Percentiles rank a stretch among this genome's conserved stretches.
Conservation (phyloP, 106 monocot species). For the Chionographis japonica region DNA sequence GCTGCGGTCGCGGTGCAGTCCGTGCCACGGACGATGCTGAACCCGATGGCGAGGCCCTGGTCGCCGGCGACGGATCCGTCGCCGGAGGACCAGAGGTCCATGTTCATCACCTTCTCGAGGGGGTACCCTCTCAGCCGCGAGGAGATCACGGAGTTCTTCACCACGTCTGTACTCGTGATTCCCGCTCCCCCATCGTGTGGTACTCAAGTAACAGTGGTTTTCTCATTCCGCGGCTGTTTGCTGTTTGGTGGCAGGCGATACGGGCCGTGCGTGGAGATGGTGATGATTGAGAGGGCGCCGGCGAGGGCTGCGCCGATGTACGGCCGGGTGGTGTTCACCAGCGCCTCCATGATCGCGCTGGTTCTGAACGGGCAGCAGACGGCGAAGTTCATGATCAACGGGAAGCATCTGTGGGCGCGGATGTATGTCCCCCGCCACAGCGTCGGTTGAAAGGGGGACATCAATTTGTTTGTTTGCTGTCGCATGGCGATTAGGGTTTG, state of each 20-base stretch:
- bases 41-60: constrained; percentile 43
- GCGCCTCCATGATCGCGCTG: constrained; percentile 19
- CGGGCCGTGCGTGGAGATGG: constrained; percentile 34
- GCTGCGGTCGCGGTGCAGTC: too few relatives aligned
- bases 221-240: too few relatives aligned
- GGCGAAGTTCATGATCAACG: constrained; percentile 51
- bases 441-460: not conserved
- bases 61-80: constrained; percentile 10
- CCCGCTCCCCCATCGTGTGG: not conserved
- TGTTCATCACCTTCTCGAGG: constrained; percentile 58
- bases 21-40: not conserved
- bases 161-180: constrained; percentile 8
- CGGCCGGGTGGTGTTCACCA: constrained; percentile 34
- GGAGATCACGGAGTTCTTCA: constrained; percentile 52
- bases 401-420: constrained; percentile 55
- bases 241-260: constrained; percentile 14
- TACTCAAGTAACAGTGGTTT: too few relatives aligned
- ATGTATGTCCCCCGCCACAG: constrained; percentile 22
- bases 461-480: too few relatives aligned
- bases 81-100: constrained; percentile 38
- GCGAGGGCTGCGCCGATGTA: constrained; percentile 31
- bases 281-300: constrained; percentile 36
- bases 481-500: too few relatives aligned
- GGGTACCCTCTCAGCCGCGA: constrained; percentile 40
- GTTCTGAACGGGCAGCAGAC: constrained; percentile 43